Percentiles rank a stretch among this genome's conserved stretches.
Evolutionary conservation across 2,329 filamentous ascomycete species (phyloP).

Genomic region (Pochonia chlamydosporia): DNA sequence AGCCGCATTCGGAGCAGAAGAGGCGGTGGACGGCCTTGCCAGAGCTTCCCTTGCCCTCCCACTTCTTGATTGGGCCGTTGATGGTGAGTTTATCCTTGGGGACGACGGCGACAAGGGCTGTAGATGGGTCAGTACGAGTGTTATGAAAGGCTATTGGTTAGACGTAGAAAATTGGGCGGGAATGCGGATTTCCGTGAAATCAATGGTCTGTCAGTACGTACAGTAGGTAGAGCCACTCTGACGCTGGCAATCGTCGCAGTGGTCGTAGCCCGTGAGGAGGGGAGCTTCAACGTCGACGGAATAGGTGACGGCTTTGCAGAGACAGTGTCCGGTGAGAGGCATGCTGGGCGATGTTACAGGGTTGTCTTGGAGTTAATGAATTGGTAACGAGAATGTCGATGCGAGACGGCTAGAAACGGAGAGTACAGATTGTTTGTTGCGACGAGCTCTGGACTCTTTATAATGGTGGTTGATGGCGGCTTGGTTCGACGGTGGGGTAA

Average conservation of each 20-base stretch:
- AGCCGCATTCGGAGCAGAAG: slow-evolving; percentile 65
- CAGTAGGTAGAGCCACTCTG: slow-evolving; percentile 65
- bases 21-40: slow-evolving; percentile 60
- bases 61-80: slow-evolving; percentile 60
- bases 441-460: slow-evolving; percentile 2
- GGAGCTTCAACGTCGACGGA: slow-evolving; percentile 46
- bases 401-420: not conserved
- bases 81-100: slow-evolving; percentile 60
- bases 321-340: slow-evolving; percentile 64
- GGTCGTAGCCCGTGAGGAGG: slow-evolving; percentile 58
- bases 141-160: no score
- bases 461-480: not conserved
- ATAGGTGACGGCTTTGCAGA: slow-evolving; percentile 69
- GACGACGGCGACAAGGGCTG: slow-evolving; percentile 61
- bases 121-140: not conserved
- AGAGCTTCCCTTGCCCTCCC: slow-evolving; percentile 51
- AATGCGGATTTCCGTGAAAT: not conserved
- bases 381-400: no score
- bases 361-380: not conserved
- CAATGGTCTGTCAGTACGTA: slow-evolving; percentile 25
- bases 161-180: no score
- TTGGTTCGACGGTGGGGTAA: slow-evolving; percentile 18
- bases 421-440: slow-evolving; percentile 5
- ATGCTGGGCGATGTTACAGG: slow-evolving; percentile 36
- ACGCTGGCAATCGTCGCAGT: slow-evolving; percentile 69